Conservation (phyloP, 768 basidiomycete genomes). For the Trametes cinnabarina region DNA sequence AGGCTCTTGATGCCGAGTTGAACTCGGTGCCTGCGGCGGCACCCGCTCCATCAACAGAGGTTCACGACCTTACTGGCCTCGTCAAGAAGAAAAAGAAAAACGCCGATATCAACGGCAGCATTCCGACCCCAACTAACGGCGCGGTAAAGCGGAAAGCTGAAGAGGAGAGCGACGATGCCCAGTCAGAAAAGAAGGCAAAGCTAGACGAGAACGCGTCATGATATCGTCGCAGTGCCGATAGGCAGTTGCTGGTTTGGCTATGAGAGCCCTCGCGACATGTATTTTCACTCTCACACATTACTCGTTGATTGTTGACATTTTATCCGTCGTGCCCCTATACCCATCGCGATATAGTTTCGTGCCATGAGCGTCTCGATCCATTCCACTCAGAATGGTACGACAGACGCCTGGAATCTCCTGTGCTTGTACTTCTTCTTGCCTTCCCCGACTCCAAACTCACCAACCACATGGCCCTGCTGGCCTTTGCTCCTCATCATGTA, state of each 20-base stretch:
- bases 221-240: background rate
- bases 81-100: constrained; percentile 82
- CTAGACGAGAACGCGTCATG: constrained; percentile 41
- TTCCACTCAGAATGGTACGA: constrained; percentile 44
- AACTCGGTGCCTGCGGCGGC: constrained; percentile 42
- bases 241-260: background rate
- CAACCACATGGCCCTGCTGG: constrained; percentile 75
- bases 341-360: too few species aligned
- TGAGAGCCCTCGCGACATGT: constrained; percentile 1
- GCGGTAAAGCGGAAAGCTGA: constrained; percentile 70
- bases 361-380: background rate
- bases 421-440: constrained; percentile 78
- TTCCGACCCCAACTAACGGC: constrained; percentile 19
- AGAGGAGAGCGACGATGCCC: constrained; percentile 39
- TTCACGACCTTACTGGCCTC: constrained; percentile 82
- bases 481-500: constrained; percentile 84
- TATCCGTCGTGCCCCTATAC: too few species aligned
- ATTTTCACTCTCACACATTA: constrained; percentile 11
- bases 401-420: constrained; percentile 40
- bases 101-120: constrained; percentile 33
- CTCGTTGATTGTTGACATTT: constrained; percentile 6
- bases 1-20: constrained; percentile 69
- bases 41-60: constrained; percentile 36
- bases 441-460: constrained; percentile 74
- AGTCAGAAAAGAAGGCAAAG: constrained; percentile 63